phyloP scores from a whole-genome alignment of 306 rosid species.

The Mimosa pudica region DNA sequence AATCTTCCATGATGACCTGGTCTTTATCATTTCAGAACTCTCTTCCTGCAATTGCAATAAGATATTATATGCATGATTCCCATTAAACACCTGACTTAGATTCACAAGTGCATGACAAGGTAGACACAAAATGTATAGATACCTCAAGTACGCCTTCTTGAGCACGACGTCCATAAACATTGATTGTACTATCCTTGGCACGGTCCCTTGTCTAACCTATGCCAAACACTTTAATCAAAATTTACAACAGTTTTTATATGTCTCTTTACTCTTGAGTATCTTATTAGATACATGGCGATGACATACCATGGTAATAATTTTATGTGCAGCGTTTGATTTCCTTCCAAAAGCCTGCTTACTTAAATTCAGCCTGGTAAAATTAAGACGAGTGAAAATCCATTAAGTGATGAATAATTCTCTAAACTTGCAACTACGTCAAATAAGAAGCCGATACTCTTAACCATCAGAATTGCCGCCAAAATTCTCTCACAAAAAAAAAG shows the following conservation, averaged over 20 bases:
- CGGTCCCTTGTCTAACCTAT: conserved; percentile 61
- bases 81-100: neutral
- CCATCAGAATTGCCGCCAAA: neutral
- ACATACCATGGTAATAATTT: conserved; percentile 56
- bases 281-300: conserved; percentile 12
- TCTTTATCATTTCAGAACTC: conserved; percentile 45
- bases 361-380: conserved; percentile 55
- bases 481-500: neutral
- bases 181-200: conserved; percentile 41
- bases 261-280: conserved; percentile 7
- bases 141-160: conserved; percentile 73
- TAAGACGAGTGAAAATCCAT: neutral
- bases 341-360: conserved; percentile 51
- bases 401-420: neutral
- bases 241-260: conserved; percentile 24
- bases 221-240: conserved; percentile 53
- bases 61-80: conserved; percentile 15
- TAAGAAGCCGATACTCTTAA: neutral
- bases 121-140: conserved; percentile 28
- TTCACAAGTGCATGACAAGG: neutral
- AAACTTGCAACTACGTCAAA: neutral
- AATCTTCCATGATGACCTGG: conserved; percentile 46
- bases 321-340: conserved; percentile 38
- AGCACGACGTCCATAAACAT: conserved; percentile 54
- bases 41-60: conserved; percentile 63